phyloP scores from a whole-genome alignment of 305 asterid genomes.

The Fraxinus nigra region DNA sequence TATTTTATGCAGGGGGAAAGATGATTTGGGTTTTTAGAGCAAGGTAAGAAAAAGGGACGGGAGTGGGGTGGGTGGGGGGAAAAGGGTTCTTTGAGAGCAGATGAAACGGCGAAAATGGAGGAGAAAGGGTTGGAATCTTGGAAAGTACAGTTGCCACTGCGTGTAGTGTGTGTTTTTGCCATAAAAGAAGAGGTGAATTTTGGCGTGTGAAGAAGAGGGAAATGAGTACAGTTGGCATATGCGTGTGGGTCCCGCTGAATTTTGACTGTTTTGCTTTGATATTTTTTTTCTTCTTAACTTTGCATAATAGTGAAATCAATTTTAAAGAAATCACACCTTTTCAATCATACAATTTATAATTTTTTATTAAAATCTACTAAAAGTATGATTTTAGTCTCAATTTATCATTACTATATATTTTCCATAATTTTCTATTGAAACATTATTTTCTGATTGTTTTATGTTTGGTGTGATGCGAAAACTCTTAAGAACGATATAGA shows the following conservation, averaged over 20 bases:
- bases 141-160: not conserved
- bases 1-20: not conserved
- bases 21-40: slow-evolving; percentile 11
- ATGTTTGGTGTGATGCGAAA: not conserved
- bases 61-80: not conserved
- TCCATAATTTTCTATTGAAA: not conserved
- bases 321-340: not conserved
- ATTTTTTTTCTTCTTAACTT: too few species aligned
- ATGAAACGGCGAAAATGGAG: slow-evolving; percentile 19
- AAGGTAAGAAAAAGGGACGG: slow-evolving; percentile 6
- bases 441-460: not conserved
- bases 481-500: not conserved
- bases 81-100: not conserved
- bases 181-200: not conserved
- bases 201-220: slow-evolving; percentile 4
- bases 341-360: too few species aligned
- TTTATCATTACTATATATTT: too few species aligned
- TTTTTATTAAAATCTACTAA: too few species aligned
- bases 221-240: slow-evolving; percentile 38
- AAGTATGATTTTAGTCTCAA: too few species aligned
- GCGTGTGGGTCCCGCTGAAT: not conserved
- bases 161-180: not conserved
- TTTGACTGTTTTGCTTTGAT: not conserved
- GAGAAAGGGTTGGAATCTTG: not conserved
- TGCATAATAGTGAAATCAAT: not conserved